Conservation (phyloP, 305 asterid genomes). For the Fraxinus platypoda region DNA sequence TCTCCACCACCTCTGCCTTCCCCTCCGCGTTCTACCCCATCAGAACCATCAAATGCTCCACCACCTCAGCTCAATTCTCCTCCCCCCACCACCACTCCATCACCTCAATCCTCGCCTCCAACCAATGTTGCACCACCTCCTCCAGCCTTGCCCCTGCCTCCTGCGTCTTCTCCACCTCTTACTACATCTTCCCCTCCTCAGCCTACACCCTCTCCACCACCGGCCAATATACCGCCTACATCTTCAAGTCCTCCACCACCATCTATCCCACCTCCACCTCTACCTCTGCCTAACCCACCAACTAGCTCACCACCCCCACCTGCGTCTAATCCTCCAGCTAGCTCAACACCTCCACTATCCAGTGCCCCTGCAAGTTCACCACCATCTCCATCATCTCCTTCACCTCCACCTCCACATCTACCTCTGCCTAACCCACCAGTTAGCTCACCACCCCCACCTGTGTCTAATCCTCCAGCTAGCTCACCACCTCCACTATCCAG, state of each 20-base stretch:
- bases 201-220: constrained; percentile 30
- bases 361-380: no score
- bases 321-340: constrained; percentile 17
- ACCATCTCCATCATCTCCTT: no score
- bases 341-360: constrained; percentile 43
- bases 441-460: constrained; percentile 33
- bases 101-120: constrained; percentile 29
- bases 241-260: constrained; percentile 23
- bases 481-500: constrained; percentile 37
- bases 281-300: constrained; percentile 29
- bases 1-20: constrained; percentile 32
- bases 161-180: constrained; percentile 31
- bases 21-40: constrained; percentile 26
- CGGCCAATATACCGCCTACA: constrained; percentile 22
- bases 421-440: constrained; percentile 22
- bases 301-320: constrained; percentile 34
- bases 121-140: constrained; percentile 16
- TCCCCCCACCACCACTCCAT: constrained; percentile 7
- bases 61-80: constrained; percentile 23
- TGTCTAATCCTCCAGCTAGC: constrained; percentile 15
- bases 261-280: constrained; percentile 14
- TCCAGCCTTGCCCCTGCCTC: background rate
- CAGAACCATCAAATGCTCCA: constrained; percentile 23
- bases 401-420: no score
- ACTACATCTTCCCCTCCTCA: constrained; percentile 31